Base-by-base conservation (phyloP, 139 green algal species). In the Micractinium sp. region DNA sequence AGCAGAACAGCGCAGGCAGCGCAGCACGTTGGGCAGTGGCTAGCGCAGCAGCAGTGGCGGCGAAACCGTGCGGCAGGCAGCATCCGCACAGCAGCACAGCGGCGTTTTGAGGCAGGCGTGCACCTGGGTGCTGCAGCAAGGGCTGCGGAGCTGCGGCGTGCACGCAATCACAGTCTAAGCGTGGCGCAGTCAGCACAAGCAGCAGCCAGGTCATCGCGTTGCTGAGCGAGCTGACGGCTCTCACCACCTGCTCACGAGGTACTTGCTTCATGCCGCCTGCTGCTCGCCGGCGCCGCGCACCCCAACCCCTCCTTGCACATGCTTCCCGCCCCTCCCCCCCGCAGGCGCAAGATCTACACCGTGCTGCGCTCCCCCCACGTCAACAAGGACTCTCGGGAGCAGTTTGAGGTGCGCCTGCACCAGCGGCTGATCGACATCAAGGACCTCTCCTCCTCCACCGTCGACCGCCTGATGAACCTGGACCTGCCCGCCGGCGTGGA, bases 381-480 rank as follows among this genome's bases (percentile, higher is more conserved):
- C 33, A 97, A 98, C 95, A 98, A 98, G 93, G 93, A 98, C 81
- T 94, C 93, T 3, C 93, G 95, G 20, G 96, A 98, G 91, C 96
- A 98, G 89, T 98, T 98, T 94, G 95, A 98, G 92, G 93, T 84
- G 83, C 83, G 83, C 73, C 75, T 86, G 86, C 96, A 98, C 93
- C 87, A 93, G 53, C 90, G 96, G 25, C 85, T 98, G 41, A 93
- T 98, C 75, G 96, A 98, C 89, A 82, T 98, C 39, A 92, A 94
- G 77, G 87, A 97, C 76, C 89, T 95, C 13, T 94, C 93, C 53
- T 85, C 95, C 9, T 56, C 93, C 36, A 98, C 95, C 23, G 93
- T 98, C 20, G 96, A 98, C 85, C 82, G 77, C n/a, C 94, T 98
- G 36, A 98, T 98, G 96, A 61, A 90, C 66, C 91, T 98, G 60